These are phyloP conservation scores for Tubosaeta sp. DNA, from an alignment of 768 basidiomycete species.

Conservation along the genomic window DNA sequence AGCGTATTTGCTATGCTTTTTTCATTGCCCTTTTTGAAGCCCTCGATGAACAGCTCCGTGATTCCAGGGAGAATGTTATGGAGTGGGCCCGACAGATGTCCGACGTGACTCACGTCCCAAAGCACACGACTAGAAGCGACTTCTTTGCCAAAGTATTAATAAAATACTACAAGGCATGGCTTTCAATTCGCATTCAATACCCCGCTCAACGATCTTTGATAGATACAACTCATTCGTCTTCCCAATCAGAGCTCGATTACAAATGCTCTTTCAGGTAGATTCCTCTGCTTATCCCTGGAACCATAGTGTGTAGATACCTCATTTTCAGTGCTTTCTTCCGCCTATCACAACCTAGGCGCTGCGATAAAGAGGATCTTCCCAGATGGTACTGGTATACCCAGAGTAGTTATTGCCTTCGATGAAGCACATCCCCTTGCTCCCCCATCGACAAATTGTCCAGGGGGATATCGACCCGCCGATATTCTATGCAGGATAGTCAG, in stretches of 20 bases:
- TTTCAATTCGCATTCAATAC: neutral
- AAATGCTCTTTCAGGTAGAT: neutral
- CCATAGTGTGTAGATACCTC: too few relatives aligned
- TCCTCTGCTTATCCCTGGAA: neutral
- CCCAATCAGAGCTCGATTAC: too few relatives aligned
- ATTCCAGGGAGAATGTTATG: neutral
- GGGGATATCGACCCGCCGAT: conserved; percentile 3
- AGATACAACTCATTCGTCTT: neutral
- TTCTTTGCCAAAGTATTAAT: neutral
- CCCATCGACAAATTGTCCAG: neutral
- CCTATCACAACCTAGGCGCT: neutral
- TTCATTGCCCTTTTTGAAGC: neutral
- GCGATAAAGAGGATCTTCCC: neutral
- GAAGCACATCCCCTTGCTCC: conserved; percentile 8
- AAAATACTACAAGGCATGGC: neutral
- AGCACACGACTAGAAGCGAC: neutral
- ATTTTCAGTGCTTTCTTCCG: too few relatives aligned
- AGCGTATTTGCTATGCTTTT: neutral
- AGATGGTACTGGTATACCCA: neutral
- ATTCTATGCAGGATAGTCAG: conserved; percentile 3
- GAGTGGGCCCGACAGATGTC: neutral
- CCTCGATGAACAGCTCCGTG: neutral
- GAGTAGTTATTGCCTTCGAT: conserved; percentile 14
- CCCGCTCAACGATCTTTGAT: neutral
- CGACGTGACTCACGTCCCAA: neutral